Evolutionary conservation across 306 rosid genomes (phyloP), one percentile per base, ranked within the genome.

Genomic region (Boehmeria nivea): DNA sequence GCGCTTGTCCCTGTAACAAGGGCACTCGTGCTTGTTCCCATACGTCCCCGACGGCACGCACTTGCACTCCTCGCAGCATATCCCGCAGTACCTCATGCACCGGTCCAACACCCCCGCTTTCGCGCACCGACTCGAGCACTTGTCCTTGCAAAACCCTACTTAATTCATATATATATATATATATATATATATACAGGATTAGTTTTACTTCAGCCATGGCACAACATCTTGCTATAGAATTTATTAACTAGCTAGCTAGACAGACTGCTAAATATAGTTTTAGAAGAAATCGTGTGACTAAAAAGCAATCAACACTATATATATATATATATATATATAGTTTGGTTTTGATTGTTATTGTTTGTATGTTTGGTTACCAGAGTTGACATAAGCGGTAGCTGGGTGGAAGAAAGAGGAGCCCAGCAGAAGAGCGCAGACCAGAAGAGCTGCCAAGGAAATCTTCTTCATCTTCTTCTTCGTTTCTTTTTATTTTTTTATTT

Each of bases 21-120:
- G 89, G 38, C 95, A 86, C 58, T 82, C 85, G 0, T 86, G 87
- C 70, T 86, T 86, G 81, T 82, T 86, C 24, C 89, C 94, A 34
- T 72, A 85, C 1, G 89, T 85, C 17, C 89, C 87, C 23, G 89
- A 85, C 65, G 94, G 89, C 54, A 87, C 95, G 52, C 95, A 84
- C 47, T 81, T 83, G 80, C 95, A 87, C 54, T 65, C 59, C 23
- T 25, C 24, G 51, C 94, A 81, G 73, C 96, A 87, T 34, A 84
- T 68, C 53, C 72, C 80, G 51, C 89, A 87, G 64, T 72, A 84
- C 85, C 69, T 81, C 22, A 81, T 6, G 72, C 95, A 84, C 59
- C 94, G 72, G 50, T 84, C 94, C 49, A 21, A 20, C 21, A 81
- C 75, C 37, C 78, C 84, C 23, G 89, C 89, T 6, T 34, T 63